Evolutionary conservation across 257 asterid genomes (phyloP).

Genomic region (Salvia hispanica): DNA sequence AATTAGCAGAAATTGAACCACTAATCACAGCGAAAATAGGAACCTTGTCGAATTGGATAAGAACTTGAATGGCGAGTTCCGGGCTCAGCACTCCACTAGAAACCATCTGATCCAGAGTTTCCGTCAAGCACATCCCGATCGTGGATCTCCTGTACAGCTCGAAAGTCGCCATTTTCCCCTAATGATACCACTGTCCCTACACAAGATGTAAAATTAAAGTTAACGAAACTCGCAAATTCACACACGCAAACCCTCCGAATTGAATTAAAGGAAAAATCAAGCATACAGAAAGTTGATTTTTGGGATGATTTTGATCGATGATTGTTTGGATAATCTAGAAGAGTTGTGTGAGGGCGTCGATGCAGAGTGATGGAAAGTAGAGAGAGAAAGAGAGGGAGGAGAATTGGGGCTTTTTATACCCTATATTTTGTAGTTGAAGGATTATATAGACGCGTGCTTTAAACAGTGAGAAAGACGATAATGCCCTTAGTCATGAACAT

Average conservation of each 20-base stretch:
- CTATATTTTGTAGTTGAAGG: conserved; percentile 60
- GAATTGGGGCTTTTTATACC: conserved; percentile 80
- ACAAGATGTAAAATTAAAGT: conserved; percentile 18
- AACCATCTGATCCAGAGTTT: conserved; percentile 90
- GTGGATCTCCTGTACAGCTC: conserved; percentile 91
- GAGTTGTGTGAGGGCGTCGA: conserved; percentile 16
- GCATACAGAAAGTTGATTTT: conserved; percentile 1
- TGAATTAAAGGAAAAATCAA: background rate
- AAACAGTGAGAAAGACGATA: conserved; percentile 34
- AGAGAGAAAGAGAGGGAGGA: conserved; percentile 50
- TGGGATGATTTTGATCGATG: background rate
- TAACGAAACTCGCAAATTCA: conserved; percentile 20
- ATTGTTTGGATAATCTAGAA: background rate
- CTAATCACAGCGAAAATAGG: background rate
- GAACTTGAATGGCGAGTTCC: conserved; percentile 87
- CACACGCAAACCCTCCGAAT: background rate
- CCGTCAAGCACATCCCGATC: conserved; percentile 88
- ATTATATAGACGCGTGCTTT: conserved; percentile 47
- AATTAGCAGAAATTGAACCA: conserved; percentile 1
- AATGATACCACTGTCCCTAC: conserved; percentile 12
- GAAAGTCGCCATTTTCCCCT: conserved; percentile 72
- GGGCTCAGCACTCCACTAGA: conserved; percentile 73
- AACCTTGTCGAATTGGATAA: conserved; percentile 96
- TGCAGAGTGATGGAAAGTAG: conserved; percentile 26
- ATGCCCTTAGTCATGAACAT: no score